Base-by-base conservation (phyloP, 768 basidiomycete species). In the Lactarius deliciosus region DNA sequence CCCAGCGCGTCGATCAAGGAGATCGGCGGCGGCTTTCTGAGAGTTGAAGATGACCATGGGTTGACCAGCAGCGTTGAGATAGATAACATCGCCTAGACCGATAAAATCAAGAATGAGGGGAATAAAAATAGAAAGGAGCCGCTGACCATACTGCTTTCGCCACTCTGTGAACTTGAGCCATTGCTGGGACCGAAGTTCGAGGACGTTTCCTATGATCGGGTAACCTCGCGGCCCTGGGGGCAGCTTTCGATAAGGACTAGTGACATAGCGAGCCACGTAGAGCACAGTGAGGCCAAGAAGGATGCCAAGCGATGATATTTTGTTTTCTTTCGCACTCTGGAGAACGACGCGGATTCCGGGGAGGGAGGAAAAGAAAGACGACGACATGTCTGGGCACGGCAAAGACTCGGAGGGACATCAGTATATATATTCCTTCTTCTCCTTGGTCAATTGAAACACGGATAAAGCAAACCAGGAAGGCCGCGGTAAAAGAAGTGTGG, bases 1-100 rank as follows among this genome's bases (percentile, higher is more conserved):
- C 10, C 68, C 61, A 13, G 72, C 68, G n/a, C 74, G 66, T 59
- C 71, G 68, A n/a, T 77, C 77, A 4, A 76, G 70, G 9, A 77
- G 69, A 28, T 77, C 77, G 18, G 64, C 58, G 0, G 73, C 75
- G 25, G 70, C 74, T 50, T 75, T 69, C 18, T 68, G 63, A 34
- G 72, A 69, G 60, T 73, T 76, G 55, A 78, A 66, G 38, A 78
- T 61, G 16, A 77, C 64, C 53, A 74, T 56, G 10, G 69, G 58
- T 15, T 53, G 64, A n/a, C 69, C 71, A 5, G 71, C 57, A 22
- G 72, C 64, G 56, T 66, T 60, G n/a, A 75, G 56, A 61, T 75
- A 70, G 11, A 74, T 57, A 13, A 68, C 9, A 25, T 68, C 30
- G n/a, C 68, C 64, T 68, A 30, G 13, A 40, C 20, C 11, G 4